Evolutionary conservation across 1,139 yeast genomes (phyloP).

Genomic region (Suhomyces bolitotheri): DNA sequence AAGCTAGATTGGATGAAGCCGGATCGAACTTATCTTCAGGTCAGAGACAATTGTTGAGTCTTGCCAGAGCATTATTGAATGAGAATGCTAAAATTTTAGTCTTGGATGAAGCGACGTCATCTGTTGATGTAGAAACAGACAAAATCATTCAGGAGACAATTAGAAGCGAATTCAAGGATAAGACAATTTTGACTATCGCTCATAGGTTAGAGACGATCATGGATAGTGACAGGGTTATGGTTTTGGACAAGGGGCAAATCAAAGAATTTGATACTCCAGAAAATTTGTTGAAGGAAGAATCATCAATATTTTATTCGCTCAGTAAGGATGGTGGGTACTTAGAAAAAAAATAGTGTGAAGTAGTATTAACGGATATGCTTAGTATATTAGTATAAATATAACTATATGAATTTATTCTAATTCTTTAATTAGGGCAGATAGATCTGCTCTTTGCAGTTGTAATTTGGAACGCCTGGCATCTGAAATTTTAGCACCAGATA

Average conservation of each 20-base stretch:
- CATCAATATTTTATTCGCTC: constrained; percentile 22
- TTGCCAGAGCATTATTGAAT: constrained; percentile 39
- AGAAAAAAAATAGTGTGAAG: constrained; percentile 4
- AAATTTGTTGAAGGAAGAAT: constrained; percentile 19
- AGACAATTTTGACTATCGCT: constrained; percentile 28
- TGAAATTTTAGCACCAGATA: constrained; percentile 35
- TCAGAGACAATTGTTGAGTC: constrained; percentile 39
- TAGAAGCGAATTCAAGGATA: constrained; percentile 24
- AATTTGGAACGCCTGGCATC: constrained; percentile 35
- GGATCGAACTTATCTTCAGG: constrained; percentile 42
- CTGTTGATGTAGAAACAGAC: constrained; percentile 31
- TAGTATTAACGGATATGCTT: not conserved
- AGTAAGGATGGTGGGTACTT: constrained; percentile 25
- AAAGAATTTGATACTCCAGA: constrained; percentile 26
- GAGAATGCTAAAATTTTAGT: constrained; percentile 24
- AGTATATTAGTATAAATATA: too few species aligned
- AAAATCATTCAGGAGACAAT: constrained; percentile 28
- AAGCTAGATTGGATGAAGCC: constrained; percentile 30
- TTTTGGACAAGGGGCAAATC: constrained; percentile 25
- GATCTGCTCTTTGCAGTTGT: constrained; percentile 38
- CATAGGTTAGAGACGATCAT: constrained; percentile 29
- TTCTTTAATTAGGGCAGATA: constrained; percentile 13
- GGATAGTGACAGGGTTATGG: constrained; percentile 29
- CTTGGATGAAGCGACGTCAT: constrained; percentile 30
- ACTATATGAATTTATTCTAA: constrained; percentile 1